These are phyloP conservation scores for Suillus weaverae DNA, from an alignment of 768 basidiomycete species.

Conservation along the genomic window DNA sequence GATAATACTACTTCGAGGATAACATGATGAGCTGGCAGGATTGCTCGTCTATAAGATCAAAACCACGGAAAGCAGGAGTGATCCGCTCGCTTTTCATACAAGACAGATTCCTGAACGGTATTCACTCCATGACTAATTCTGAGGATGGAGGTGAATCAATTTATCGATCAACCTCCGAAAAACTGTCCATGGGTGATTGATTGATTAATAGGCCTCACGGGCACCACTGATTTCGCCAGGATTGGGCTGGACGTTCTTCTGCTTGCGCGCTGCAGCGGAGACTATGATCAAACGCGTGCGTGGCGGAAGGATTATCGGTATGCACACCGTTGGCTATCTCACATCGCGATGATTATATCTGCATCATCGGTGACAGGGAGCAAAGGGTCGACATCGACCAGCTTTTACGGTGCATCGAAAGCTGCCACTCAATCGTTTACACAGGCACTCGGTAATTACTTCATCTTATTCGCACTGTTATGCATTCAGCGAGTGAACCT, in stretches of 20 bases:
- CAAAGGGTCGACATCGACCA: not conserved
- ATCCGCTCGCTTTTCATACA: not conserved
- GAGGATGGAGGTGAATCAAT: not conserved
- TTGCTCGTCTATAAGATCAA: not conserved
- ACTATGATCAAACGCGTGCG: too few relatives aligned
- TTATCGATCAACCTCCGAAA: too few relatives aligned
- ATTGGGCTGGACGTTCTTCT: too few relatives aligned
- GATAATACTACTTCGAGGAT: not conserved
- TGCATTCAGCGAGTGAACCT: too few relatives aligned
- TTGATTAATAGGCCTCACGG: too few relatives aligned
- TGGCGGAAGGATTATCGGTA: too few relatives aligned
- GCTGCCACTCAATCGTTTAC: slow-evolving; percentile 28
- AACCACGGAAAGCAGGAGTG: not conserved
- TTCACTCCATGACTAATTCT: not conserved
- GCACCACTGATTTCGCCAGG: too few relatives aligned
- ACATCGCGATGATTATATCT: not conserved
- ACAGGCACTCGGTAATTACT: too few relatives aligned
- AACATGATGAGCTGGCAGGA: not conserved
- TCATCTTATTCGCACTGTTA: too few relatives aligned
- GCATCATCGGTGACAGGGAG: slow-evolving; percentile 18
- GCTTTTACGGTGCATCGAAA: slow-evolving; percentile 31
- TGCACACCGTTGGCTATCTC: not conserved
- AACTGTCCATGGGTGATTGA: too few relatives aligned
- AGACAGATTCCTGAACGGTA: not conserved
- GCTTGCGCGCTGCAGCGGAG: too few relatives aligned